These are phyloP conservation scores for Singerocomus inundabilis DNA, from an alignment of 1,284 basidiomycete genomes.

Conservation along the genomic window DNA sequence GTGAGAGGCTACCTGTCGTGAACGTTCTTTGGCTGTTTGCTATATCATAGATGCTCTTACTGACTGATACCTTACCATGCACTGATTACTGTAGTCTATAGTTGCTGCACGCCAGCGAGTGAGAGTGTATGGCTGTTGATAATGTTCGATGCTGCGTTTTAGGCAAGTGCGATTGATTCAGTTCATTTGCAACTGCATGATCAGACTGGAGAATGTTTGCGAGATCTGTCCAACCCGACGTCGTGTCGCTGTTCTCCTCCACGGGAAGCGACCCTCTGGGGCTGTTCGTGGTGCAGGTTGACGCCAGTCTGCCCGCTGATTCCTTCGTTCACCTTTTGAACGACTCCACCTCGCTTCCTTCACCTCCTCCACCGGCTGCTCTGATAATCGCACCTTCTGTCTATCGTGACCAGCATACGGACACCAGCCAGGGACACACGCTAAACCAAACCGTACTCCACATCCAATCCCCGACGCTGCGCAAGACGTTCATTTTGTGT, in stretches of 20 bases:
- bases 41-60: slow-evolving; percentile 17
- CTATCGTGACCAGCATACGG: slow-evolving; percentile 26
- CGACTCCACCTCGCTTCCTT: slow-evolving; percentile 56
- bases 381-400: slow-evolving; percentile 43
- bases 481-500: slow-evolving; percentile 67
- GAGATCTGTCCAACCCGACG: slow-evolving; percentile 56
- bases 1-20: slow-evolving; percentile 25
- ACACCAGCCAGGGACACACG: slow-evolving; percentile 38
- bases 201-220: slow-evolving; percentile 45
- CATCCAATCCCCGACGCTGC: slow-evolving; percentile 74
- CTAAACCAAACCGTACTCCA: slow-evolving; percentile 77
- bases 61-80: slow-evolving; percentile 15
- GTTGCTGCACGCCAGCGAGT: slow-evolving; percentile 5
- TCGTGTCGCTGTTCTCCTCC: slow-evolving; percentile 78
- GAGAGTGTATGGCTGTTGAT: slow-evolving; percentile 7
- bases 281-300: slow-evolving; percentile 56
- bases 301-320: slow-evolving; percentile 54
- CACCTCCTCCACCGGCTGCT: slow-evolving; percentile 43
- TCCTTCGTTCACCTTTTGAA: slow-evolving; percentile 66
- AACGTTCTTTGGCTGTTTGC: slow-evolving; percentile 12
- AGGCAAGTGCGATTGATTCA: slow-evolving; percentile 14
- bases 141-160: slow-evolving; percentile 4
- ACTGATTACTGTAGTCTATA: slow-evolving; percentile 14
- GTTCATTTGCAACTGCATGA: slow-evolving; percentile 20
- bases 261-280: slow-evolving; percentile 63